These are phyloP conservation scores for Hanseniaspora occidentalis DNA, from an alignment of 805 yeast genomes.

Conservation along the genomic window DNA sequence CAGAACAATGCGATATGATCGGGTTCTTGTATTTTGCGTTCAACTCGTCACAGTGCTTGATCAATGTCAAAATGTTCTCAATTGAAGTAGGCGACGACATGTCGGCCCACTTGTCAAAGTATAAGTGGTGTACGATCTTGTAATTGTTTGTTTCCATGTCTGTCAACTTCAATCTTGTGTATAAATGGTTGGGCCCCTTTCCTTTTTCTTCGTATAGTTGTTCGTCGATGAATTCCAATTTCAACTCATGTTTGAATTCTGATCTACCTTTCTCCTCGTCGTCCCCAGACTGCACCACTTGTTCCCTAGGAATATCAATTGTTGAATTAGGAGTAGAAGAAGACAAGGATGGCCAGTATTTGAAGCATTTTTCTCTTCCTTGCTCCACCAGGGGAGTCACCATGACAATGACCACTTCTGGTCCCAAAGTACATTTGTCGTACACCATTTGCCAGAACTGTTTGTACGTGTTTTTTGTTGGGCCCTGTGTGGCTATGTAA, in stretches of 20 bases:
- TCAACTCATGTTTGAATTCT: conserved; percentile 14
- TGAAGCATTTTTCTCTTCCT: conserved; percentile 60
- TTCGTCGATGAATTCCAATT: conserved; percentile 12
- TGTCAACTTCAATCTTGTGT: conserved; percentile 13
- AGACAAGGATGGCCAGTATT: conserved; percentile 69
- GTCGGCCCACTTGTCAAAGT: conserved; percentile 75
- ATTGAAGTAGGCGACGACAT: conserved; percentile 46
- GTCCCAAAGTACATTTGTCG: conserved; percentile 38
- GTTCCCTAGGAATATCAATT: no score
- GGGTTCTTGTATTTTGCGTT: conserved; percentile 28
- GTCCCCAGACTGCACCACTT: no score
- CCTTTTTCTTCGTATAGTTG: conserved; percentile 9
- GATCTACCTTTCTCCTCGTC: conserved; percentile 10
- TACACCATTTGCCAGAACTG: conserved; percentile 87
- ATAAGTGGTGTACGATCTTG: conserved; percentile 44
- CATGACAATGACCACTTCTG: conserved; percentile 50
- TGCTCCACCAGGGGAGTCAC: conserved; percentile 64
- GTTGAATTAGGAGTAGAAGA: no score
- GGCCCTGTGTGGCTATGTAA: conserved; percentile 72
- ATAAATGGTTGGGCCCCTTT: conserved; percentile 14
- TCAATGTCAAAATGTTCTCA: conserved; percentile 22
- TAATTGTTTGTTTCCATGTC: neutral
- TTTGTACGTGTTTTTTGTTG: conserved; percentile 53
- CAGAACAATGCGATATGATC: conserved; percentile 81
- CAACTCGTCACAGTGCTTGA: conserved; percentile 19